Evolutionary conservation across 2,329 filamentous ascomycete genomes (phyloP).

Genomic region (Escovopsis sp.): DNA sequence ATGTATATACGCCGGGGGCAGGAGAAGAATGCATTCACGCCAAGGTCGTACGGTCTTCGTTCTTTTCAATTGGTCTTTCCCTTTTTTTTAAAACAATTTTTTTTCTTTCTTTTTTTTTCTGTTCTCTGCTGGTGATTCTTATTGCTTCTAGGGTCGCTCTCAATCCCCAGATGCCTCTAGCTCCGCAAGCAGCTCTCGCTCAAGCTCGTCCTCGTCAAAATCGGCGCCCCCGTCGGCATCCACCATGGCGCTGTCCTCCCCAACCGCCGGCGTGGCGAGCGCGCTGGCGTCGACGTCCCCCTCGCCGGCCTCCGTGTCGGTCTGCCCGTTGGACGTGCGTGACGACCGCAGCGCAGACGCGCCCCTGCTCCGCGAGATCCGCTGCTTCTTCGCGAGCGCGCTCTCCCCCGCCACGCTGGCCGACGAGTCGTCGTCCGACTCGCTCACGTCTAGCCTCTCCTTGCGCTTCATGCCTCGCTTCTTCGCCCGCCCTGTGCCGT

Average conservation of each 20-base stretch:
- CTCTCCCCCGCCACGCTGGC: constrained; percentile 21
- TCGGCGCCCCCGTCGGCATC: constrained; percentile 22
- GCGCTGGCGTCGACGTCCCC: constrained; percentile 18
- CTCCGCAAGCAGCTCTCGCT: constrained; percentile 48
- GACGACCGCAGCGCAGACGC: constrained; percentile 33
- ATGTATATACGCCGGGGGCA: too few species aligned
- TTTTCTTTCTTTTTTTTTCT: too few species aligned
- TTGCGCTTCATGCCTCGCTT: constrained; percentile 22
- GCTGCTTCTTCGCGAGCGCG: constrained; percentile 36
- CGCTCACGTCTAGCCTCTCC: constrained; percentile 14
- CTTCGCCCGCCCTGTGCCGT: constrained; percentile 2
- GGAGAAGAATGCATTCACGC: too few species aligned
- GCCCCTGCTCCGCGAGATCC: constrained; percentile 28
- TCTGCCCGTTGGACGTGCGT: constrained; percentile 24
- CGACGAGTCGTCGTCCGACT: constrained; percentile 17
- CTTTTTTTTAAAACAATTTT: too few species aligned
- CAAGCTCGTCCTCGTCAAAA: constrained; percentile 41
- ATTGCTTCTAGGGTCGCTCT: constrained; percentile 1
- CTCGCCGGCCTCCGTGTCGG: constrained; percentile 16
- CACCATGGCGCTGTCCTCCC: constrained; percentile 16
- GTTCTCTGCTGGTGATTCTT: too few species aligned
- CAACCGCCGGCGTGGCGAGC: constrained; percentile 24
- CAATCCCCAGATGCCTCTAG: constrained; percentile 28
- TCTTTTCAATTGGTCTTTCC: too few species aligned
- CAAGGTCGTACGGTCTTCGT: too few species aligned